Percentiles rank a stretch among this genome's conserved stretches.
Conservation (phyloP, 2,329 filamentous ascomycete genomes). For the Zymoseptoria crescenta region DNA sequence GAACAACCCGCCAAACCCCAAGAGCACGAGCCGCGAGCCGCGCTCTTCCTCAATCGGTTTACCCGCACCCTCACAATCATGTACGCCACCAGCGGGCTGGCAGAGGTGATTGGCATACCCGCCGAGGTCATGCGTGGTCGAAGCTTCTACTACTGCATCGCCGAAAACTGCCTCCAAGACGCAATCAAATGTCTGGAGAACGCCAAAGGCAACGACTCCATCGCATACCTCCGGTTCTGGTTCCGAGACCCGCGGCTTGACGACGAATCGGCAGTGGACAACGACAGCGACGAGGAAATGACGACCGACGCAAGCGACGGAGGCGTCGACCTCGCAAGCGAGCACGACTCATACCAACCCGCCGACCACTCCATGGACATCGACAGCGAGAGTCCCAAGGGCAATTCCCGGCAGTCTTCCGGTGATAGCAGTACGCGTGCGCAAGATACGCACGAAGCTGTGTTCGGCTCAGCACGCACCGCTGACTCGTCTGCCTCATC, state of each 20-base stretch:
- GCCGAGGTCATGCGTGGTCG: slow-evolving; percentile 63
- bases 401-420: slow-evolving; percentile 35
- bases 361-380: slow-evolving; percentile 11
- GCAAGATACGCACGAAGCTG: slow-evolving; percentile 33
- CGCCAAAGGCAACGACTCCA: slow-evolving; percentile 84
- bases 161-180: slow-evolving; percentile 66
- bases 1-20: slow-evolving; percentile 48
- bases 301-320: slow-evolving; percentile 43
- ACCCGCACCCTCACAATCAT: slow-evolving; percentile 75
- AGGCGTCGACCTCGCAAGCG: slow-evolving; percentile 39
- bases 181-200: slow-evolving; percentile 73
- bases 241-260: slow-evolving; percentile 64
- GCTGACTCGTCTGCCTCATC: slow-evolving; percentile 33
- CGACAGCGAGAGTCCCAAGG: slow-evolving; percentile 14
- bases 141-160: slow-evolving; percentile 83
- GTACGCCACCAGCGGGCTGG: slow-evolving; percentile 73
- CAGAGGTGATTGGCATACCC: slow-evolving; percentile 65
- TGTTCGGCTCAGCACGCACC: slow-evolving; percentile 36
- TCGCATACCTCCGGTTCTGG: slow-evolving; percentile 81
- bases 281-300: slow-evolving; percentile 39
- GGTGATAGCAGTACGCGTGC: slow-evolving; percentile 37
- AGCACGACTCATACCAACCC: slow-evolving; percentile 20
- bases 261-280: slow-evolving; percentile 29
- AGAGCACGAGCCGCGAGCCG: slow-evolving; percentile 67
- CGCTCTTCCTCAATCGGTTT: slow-evolving; percentile 79